phyloP scores from a whole-genome alignment of 345 rosid genomes.

The Mangifera indica region DNA sequence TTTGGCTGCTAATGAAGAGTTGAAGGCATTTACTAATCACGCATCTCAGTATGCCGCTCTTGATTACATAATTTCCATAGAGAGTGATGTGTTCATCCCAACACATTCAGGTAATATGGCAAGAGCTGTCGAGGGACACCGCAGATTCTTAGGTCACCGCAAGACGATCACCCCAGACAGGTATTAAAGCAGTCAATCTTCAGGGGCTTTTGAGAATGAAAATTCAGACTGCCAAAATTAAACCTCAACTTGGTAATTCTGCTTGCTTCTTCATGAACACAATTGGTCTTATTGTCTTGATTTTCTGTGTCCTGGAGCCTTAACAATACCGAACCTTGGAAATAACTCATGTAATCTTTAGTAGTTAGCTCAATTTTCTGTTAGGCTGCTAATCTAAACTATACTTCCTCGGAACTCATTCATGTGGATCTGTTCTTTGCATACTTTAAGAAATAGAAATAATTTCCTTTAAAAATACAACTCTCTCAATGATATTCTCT shows the following conservation, averaged over 20 bases:
- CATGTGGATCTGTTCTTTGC: not conserved
- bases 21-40: conserved; percentile 56
- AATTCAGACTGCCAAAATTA: not conserved
- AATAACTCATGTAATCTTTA: not conserved
- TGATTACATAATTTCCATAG: conserved; percentile 84
- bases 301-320: not conserved
- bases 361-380: not conserved
- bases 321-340: not conserved
- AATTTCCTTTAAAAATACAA: not conserved
- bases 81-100: conserved; percentile 85
- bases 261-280: no score
- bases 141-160: conserved; percentile 87
- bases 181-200: conserved; percentile 29
- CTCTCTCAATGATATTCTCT: not conserved
- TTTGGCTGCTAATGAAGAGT: conserved; percentile 59
- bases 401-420: not conserved
- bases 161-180: conserved; percentile 86
- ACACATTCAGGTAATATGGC: conserved; percentile 98
- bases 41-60: conserved; percentile 88
- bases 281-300: no score
- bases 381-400: not conserved
- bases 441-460: not conserved
- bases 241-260: no score
- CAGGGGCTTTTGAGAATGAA: not conserved
- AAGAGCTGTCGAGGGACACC: conserved; percentile 94